Evolutionary conservation across 805 yeast genomes (phyloP).

Genomic region (Wickerhamia fluorescens): DNA sequence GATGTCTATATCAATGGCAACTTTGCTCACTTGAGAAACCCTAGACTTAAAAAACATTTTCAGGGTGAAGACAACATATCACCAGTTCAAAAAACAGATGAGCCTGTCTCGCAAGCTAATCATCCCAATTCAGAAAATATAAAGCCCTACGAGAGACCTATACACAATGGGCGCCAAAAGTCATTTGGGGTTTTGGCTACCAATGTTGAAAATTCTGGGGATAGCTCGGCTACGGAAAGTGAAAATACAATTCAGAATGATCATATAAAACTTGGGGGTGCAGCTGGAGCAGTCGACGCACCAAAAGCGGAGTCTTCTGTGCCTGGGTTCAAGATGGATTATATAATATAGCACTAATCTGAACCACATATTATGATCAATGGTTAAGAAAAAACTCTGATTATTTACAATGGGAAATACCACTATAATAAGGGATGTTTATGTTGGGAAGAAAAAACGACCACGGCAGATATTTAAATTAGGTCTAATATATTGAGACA

Average conservation of each 20-base stretch:
- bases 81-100: not conserved
- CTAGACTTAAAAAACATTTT: slow-evolving; percentile 22
- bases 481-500: too few species aligned
- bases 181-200: slow-evolving; percentile 12
- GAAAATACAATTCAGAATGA: too few species aligned
- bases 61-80: slow-evolving; percentile 9
- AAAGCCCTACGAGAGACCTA: not conserved
- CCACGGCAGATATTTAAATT: too few species aligned
- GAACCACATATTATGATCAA: too few species aligned
- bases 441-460: too few species aligned
- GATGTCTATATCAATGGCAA: slow-evolving; percentile 8
- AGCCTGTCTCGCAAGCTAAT: not conserved
- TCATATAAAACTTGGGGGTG: too few species aligned
- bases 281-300: too few species aligned
- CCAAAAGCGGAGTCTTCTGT: slow-evolving; percentile 2
- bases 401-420: too few species aligned
- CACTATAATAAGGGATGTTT: too few species aligned
- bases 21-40: slow-evolving; percentile 17
- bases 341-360: slow-evolving; percentile 11
- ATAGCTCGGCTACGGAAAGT: too few species aligned
- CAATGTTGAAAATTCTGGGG: too few species aligned
- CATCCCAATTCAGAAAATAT: not conserved
- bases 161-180: slow-evolving; percentile 8
- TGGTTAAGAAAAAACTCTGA: too few species aligned
- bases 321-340: slow-evolving; percentile 13